These are phyloP conservation scores for Thuidium tamariscinum DNA, from an alignment of 225 moss, liverwort and hornwort species.

Conservation along the genomic window DNA sequence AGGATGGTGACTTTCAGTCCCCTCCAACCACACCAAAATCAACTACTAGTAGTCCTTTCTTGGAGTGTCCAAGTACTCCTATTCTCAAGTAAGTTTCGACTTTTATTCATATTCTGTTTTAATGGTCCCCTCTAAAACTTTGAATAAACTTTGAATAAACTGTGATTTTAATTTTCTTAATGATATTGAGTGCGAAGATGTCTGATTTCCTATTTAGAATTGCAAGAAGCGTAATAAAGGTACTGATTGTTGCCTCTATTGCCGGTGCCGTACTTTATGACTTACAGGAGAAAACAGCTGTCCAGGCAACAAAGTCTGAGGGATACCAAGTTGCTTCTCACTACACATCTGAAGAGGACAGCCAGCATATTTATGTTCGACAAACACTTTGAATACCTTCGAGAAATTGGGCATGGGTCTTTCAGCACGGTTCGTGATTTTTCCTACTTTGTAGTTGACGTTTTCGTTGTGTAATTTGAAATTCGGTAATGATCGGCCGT, in stretches of 20 bases:
- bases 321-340: conserved; percentile 87
- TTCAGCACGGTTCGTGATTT: conserved; percentile 67
- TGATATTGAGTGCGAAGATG: neutral
- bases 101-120: neutral
- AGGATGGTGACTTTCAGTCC: conserved; percentile 43
- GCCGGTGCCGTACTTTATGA: neutral
- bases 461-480: neutral
- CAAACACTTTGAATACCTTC: conserved; percentile 96
- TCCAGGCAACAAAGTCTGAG: conserved; percentile 86
- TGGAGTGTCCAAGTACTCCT: conserved; percentile 90
- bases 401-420: conserved; percentile 95
- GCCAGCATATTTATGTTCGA: conserved; percentile 99
- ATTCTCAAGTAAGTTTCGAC: conserved; percentile 49
- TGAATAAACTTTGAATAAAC: neutral
- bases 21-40: conserved; percentile 77
- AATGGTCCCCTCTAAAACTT: neutral
- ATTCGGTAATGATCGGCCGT: neutral
- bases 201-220: neutral
- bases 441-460: neutral
- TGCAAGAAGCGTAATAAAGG: neutral
- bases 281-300: conserved; percentile 66
- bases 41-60: conserved; percentile 36
- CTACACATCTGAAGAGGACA: conserved; percentile 86
- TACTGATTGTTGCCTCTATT: neutral
- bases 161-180: neutral